phyloP scores from a whole-genome alignment of 139 green algal genomes.

The Pleodorina starrii region DNA sequence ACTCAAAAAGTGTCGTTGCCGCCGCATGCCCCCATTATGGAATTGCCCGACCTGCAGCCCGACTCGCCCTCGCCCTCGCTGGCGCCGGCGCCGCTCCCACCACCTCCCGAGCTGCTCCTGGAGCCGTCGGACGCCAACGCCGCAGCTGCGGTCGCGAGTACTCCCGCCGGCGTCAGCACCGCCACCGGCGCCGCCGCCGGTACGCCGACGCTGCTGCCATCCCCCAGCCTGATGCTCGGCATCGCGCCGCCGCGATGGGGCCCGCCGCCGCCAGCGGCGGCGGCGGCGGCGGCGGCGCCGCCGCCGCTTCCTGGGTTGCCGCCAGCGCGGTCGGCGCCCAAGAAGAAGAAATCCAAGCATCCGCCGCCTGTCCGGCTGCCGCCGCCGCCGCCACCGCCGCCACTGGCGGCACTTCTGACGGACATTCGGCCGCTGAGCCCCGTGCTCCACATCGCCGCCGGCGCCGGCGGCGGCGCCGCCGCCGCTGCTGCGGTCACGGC shows the following conservation, averaged over 20 bases:
- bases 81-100: no score
- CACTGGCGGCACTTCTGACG: no score
- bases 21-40: no score
- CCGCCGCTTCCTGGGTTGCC: neutral
- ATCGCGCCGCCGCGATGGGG: slow-evolving; percentile 6
- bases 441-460: neutral
- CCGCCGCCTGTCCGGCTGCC: neutral
- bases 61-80: no score
- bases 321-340: neutral
- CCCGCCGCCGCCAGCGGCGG: neutral
- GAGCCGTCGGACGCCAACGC: no score
- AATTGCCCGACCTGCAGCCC: no score
- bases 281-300: neutral
- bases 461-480: no score
- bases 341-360: neutral
- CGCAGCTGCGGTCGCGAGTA: no score
- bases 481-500: no score
- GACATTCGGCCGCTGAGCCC: neutral
- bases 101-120: no score
- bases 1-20: no score
- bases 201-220: slow-evolving; percentile 13
- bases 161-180: neutral
- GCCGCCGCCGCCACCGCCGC: neutral
- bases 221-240: slow-evolving; percentile 19
- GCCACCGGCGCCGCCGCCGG: neutral